These are phyloP conservation scores for Craterostigma plantagineum DNA, from an alignment of 257 asterid species.

Conservation along the genomic window DNA sequence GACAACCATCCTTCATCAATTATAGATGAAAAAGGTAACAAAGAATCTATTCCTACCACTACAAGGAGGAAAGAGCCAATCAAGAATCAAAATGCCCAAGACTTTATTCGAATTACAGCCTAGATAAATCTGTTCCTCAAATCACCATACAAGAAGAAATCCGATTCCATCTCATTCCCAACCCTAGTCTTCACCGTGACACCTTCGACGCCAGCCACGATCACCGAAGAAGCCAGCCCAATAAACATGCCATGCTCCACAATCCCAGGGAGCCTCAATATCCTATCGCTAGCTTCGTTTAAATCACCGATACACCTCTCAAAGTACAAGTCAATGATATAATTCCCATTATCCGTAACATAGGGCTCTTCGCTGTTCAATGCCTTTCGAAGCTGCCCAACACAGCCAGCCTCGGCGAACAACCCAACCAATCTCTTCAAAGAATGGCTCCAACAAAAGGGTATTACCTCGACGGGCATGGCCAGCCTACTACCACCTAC, in stretches of 20 bases:
- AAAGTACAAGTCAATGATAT: slow-evolving; percentile 41
- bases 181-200: slow-evolving; percentile 39
- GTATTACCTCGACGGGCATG: slow-evolving; percentile 61
- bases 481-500: slow-evolving; percentile 48
- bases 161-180: slow-evolving; percentile 23
- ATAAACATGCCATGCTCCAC: slow-evolving; percentile 70
- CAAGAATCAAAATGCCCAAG: too few relatives aligned
- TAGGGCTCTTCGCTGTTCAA: slow-evolving; percentile 15
- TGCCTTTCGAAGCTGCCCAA: slow-evolving; percentile 27
- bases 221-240: slow-evolving; percentile 36
- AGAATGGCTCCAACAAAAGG: slow-evolving; percentile 48
- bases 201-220: slow-evolving; percentile 49
- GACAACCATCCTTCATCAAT: too few relatives aligned
- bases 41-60: too few relatives aligned
- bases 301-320: slow-evolving; percentile 46
- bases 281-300: slow-evolving; percentile 39
- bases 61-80: too few relatives aligned
- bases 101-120: too few relatives aligned
- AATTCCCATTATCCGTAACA: slow-evolving; percentile 53
- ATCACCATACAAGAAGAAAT: slow-evolving; percentile 23
- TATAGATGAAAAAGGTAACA: too few relatives aligned
- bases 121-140: slow-evolving; percentile 21
- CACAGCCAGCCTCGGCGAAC: slow-evolving; percentile 32
- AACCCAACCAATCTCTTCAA: slow-evolving; percentile 23
- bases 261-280: slow-evolving; percentile 59